These are phyloP conservation scores for Daedaleopsis sinensis DNA, from an alignment of 768 basidiomycete species.

Conservation along the genomic window DNA sequence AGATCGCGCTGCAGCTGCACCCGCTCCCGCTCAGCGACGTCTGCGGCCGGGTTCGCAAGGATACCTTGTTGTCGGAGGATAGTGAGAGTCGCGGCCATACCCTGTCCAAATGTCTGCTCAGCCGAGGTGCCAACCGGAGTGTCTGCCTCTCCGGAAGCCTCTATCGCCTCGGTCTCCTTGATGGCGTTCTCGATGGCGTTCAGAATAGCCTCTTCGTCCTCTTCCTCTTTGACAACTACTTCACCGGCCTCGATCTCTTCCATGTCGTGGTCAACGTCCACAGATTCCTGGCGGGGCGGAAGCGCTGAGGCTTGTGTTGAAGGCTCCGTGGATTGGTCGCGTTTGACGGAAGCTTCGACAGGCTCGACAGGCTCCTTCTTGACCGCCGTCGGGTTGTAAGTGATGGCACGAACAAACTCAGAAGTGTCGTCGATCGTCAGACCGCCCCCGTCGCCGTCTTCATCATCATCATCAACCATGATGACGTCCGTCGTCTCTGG, in stretches of 20 bases:
- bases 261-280: conserved; percentile 59
- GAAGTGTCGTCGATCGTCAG: conserved; percentile 96
- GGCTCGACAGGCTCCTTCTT: conserved; percentile 36
- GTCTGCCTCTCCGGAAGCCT: conserved; percentile 37
- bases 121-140: conserved; percentile 62
- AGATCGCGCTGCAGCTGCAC: conserved; percentile 83
- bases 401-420: conserved; percentile 90
- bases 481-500: conserved; percentile 48
- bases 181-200: conserved; percentile 74
- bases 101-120: conserved; percentile 80
- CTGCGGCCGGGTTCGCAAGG: conserved; percentile 61
- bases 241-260: conserved; percentile 85
- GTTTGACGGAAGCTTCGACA: conserved; percentile 25
- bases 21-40: conserved; percentile 75
- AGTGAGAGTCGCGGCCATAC: conserved; percentile 87
- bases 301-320: conserved; percentile 20
- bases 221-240: conserved; percentile 80
- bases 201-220: conserved; percentile 75
- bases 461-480: conserved; percentile 51
- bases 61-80: conserved; percentile 94
- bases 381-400: conserved; percentile 56
- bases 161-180: conserved; percentile 62
- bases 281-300: conserved; percentile 50
- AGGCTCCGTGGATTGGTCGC: conserved; percentile 27
- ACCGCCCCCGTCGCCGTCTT: conserved; percentile 51